Conservation (phyloP, 2,329 filamentous ascomycete species). For the Microdochium bolleyi region DNA sequence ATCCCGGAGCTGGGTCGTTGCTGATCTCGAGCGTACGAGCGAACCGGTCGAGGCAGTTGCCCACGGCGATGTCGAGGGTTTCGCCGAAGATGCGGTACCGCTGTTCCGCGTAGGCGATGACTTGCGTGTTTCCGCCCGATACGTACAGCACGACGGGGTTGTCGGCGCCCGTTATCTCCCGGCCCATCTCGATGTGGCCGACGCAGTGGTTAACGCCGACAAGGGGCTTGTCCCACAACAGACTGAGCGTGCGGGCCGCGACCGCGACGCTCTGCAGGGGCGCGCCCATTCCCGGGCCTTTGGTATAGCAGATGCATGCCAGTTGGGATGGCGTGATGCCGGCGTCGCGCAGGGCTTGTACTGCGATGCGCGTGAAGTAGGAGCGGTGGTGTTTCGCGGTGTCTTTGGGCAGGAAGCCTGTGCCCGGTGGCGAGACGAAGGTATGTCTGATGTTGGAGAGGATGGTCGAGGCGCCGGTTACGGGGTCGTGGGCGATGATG, state of each 20-base stretch:
- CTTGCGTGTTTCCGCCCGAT: constrained; percentile 91
- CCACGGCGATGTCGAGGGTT: constrained; percentile 93
- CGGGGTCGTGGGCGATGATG: constrained; percentile 69
- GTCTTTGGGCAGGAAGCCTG: constrained; percentile 94
- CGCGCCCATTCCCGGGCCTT: constrained; percentile 93
- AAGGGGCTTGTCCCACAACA: constrained; percentile 83
- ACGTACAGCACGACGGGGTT: constrained; percentile 97
- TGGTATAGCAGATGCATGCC: constrained; percentile 91
- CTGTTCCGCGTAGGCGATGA: constrained; percentile 91
- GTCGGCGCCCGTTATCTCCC: constrained; percentile 78
- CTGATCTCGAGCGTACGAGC: constrained; percentile 83
- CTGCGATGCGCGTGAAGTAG: constrained; percentile 77
- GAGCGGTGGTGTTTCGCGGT: constrained; percentile 85
- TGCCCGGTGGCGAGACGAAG: constrained; percentile 82
- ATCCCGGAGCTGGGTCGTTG: constrained; percentile 93
- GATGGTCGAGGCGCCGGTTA: constrained; percentile 52
- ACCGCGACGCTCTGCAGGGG: constrained; percentile 82
- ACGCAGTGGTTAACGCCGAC: constrained; percentile 98
- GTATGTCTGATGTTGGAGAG: constrained; percentile 94
- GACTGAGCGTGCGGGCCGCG: constrained; percentile 69
- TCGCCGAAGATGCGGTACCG: constrained; percentile 97
- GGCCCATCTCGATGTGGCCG: constrained; percentile 97
- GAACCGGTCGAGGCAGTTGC: constrained; percentile 94
- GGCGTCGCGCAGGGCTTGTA: constrained; percentile 67
- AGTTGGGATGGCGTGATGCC: constrained; percentile 55